A percentile compares a stretch with the other conserved stretches of the same genome.
These are phyloP conservation scores for Skeletonema menzelii DNA, from an alignment of 108 stramenopile species.

Conservation along the genomic window DNA sequence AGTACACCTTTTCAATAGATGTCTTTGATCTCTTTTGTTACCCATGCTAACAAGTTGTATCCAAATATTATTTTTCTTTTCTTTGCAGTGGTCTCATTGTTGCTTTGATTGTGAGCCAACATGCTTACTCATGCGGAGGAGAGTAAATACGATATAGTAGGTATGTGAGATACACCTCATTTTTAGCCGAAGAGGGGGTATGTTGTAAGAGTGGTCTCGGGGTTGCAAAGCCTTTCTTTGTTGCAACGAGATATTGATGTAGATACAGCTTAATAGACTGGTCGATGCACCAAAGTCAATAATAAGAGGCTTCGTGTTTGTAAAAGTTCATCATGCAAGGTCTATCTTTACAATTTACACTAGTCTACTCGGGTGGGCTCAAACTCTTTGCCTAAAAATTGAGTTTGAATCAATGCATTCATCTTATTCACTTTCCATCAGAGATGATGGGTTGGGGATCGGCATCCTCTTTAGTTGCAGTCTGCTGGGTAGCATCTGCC, in stretches of 20 bases:
- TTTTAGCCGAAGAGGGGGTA: background rate
- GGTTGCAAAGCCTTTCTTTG: background rate
- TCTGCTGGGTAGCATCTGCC: background rate
- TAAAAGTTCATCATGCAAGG: background rate
- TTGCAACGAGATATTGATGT: background rate
- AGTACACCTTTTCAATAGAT: constrained; percentile 1
- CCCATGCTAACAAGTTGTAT: background rate
- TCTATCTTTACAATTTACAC: background rate
- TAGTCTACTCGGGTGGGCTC: background rate
- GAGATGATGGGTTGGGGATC: background rate
- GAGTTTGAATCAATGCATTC: background rate
- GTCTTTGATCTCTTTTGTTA: background rate
- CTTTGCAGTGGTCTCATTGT: constrained; percentile 57
- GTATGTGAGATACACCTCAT: background rate
- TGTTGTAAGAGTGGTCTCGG: background rate
- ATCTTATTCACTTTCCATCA: background rate
- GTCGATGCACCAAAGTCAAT: background rate
- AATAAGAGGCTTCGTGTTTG: background rate
- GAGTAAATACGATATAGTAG: background rate
- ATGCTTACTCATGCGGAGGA: constrained; percentile 49
- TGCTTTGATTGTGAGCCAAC: constrained; percentile 75
- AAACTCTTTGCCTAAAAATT: background rate
- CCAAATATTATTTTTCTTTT: background rate
- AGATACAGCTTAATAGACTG: constrained; percentile 2
- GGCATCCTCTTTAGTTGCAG: background rate